phyloP scores from a whole-genome alignment of 2,329 filamentous ascomycete species.

The Aspergillus sp. region DNA sequence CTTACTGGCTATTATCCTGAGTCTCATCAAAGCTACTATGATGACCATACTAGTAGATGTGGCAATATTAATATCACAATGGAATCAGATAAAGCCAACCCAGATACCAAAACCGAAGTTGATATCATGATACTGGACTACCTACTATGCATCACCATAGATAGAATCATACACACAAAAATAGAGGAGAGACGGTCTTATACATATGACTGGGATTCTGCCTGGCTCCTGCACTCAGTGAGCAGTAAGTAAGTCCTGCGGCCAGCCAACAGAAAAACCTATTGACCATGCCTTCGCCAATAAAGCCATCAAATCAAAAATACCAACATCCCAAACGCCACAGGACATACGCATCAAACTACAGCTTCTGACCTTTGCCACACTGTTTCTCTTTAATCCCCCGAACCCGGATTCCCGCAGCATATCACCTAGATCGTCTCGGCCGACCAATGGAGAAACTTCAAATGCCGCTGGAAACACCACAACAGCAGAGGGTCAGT shows the following conservation, averaged over 20 bases:
- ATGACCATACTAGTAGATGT: background rate
- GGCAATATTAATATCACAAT: constrained; percentile 6
- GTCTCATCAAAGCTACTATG: background rate
- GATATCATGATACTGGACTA: constrained; percentile 56
- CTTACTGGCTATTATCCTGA: too few relatives aligned
- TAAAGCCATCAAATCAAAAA: constrained; percentile 39
- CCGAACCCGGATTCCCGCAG: too few relatives aligned
- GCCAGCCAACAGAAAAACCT: background rate
- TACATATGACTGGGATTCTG: constrained; percentile 9
- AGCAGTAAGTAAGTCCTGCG: constrained; percentile 20
- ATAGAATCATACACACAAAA: constrained; percentile 35
- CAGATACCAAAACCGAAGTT: constrained; percentile 40
- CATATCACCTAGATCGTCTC: too few relatives aligned
- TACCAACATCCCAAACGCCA: constrained; percentile 36
- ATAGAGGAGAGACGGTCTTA: constrained; percentile 1
- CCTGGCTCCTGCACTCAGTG: constrained; percentile 18
- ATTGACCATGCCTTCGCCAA: background rate
- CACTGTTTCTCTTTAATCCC: constrained; percentile 32
- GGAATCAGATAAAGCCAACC: constrained; percentile 19
- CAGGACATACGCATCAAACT: constrained; percentile 44
- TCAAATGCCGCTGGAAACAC: too few relatives aligned
- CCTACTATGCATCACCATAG: constrained; percentile 44
- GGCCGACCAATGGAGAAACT: too few relatives aligned
- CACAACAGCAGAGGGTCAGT: too few relatives aligned
- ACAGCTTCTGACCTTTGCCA: constrained; percentile 43